Evolutionary conservation across 371 early-diverging fungal genomes (phyloP), one percentile per base, ranked within the genome.

Genomic region (Mucor indicus): DNA sequence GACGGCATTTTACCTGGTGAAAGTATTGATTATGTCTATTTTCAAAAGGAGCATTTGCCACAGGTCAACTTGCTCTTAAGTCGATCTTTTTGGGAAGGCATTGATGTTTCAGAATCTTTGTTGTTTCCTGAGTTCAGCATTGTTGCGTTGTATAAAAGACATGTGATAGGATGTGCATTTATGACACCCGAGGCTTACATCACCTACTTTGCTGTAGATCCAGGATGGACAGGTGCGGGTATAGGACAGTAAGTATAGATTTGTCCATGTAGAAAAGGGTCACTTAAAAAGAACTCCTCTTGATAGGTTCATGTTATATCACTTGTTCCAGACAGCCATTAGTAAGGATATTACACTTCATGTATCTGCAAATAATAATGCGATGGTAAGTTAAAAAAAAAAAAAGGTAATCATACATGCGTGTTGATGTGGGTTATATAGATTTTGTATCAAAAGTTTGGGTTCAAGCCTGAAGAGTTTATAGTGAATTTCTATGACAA

Each of bases 401-500:
- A 20, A 20, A 6, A 38, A 20, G 20, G 15, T 16, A 3, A 11
- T 10, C 11, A 43, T 21, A 38, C 1, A 38, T 19, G 27, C 11
- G 32, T 10, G 16, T 23, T 9, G 7, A 45, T 1, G 1, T 16
- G 4, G 15, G 4, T 17, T 3, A 40, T 20, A 1, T 55, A 87
- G 90, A 78, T 92, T 36, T 73, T 96, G 44, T 96, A 96, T 64
- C 95, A 96, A 63, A 86, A 83, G 55, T 88, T 96, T 67, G 95
- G 96, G 0, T 96, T 96, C 67, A 96, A 96, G 61, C 90, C 94
- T 1, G 96, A 96, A 51, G 85, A 89, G 52, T 96, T 91, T 55
- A 77, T 91, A 44, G 85, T 94, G 19, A 82, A 85, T 43, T 96
- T 96, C 62, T 96, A 96, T 69, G 87, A 90, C 65, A 84, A 91